These are phyloP conservation scores for Myrica gale DNA, from an alignment of 306 rosid species.

Conservation along the genomic window DNA sequence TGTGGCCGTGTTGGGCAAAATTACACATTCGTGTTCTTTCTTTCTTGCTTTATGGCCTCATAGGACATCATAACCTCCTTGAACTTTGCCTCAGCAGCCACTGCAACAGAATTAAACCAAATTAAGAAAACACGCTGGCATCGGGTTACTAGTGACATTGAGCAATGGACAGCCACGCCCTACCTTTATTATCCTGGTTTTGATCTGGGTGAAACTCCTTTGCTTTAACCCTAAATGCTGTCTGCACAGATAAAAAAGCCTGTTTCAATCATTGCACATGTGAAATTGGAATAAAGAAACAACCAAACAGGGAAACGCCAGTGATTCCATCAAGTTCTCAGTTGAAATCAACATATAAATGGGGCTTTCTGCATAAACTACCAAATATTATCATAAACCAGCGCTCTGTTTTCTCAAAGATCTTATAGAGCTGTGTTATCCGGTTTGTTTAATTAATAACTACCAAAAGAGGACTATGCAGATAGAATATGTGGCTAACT, in stretches of 20 bases:
- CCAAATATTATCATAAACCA: too few species aligned
- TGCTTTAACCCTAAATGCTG: constrained; percentile 89
- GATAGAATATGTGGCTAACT: constrained; percentile 1
- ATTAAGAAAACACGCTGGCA: neutral
- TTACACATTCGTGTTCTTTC: constrained; percentile 40
- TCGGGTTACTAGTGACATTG: constrained; percentile 8
- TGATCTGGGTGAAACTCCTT: constrained; percentile 95
- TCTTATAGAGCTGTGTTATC: neutral
- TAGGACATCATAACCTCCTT: constrained; percentile 89
- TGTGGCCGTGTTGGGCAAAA: constrained; percentile 9
- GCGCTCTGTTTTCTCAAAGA: neutral
- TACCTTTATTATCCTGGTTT: constrained; percentile 85
- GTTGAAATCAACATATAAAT: neutral
- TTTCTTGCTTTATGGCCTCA: constrained; percentile 87
- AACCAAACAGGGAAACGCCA: constrained; percentile 8
- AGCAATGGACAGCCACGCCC: constrained; percentile 21
- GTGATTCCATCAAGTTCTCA: neutral
- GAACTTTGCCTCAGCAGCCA: constrained; percentile 87
- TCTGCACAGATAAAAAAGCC: constrained; percentile 42
- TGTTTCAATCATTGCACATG: neutral
- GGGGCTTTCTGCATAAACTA: too few species aligned
- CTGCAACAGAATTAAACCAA: constrained; percentile 40
- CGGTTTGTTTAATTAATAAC: neutral
- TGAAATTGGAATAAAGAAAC: neutral
- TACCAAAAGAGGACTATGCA: neutral